Evolutionary conservation across 1,139 yeast species (phyloP), one percentile per base, ranked within the genome.

Genomic region (Diutina neorugosa): DNA sequence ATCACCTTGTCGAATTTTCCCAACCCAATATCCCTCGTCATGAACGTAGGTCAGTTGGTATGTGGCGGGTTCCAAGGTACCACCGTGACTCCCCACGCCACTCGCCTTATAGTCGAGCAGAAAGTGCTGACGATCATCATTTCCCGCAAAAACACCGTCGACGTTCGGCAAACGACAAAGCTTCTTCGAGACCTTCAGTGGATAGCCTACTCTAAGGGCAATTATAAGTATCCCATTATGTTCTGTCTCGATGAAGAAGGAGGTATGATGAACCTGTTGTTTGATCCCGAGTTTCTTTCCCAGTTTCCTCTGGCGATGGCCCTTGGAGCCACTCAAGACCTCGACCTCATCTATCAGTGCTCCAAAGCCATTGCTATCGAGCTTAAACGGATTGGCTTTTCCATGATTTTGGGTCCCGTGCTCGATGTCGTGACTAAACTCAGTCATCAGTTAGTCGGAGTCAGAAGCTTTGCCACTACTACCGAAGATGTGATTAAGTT

Each of bases 261-360:
- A 3, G 65, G 74, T 63, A 59, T 78, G 80, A 54, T 80, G 65
- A 81, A 81, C 63, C 73, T 82, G 31, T 66, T 82, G 49, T 78
- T 77, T 60, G 85, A 81, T 59, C 72, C 76, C 4, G 73, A 74
- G 11, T 69, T 66, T 55, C 63, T 82, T 34, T 76, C 82, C 9
- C 86, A 82, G 62, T 80, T 77, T 58, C 87, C 87, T 0, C 80
- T 84, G 2, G 81, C 84, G 18, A 80, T 82, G 85, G 86, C 83
- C 3, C 64, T 81, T 44, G 78, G 81, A 1, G 85, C 86, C 18
- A 75, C 83, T 0, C 77, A 78, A 4, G 77, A 78, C 54, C 63
- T 71, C 12, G 73, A 73, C 11, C 62, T 80, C 57, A 82, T 81
- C 4, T 77, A 76, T 57, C 70, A 80, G 53, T 77, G 80, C 1